Evolutionary conservation across 202 grass and related monocot genomes (phyloP), one percentile per base, ranked within the genome.

Genomic region (Dendrocalamus latiflorus): DNA sequence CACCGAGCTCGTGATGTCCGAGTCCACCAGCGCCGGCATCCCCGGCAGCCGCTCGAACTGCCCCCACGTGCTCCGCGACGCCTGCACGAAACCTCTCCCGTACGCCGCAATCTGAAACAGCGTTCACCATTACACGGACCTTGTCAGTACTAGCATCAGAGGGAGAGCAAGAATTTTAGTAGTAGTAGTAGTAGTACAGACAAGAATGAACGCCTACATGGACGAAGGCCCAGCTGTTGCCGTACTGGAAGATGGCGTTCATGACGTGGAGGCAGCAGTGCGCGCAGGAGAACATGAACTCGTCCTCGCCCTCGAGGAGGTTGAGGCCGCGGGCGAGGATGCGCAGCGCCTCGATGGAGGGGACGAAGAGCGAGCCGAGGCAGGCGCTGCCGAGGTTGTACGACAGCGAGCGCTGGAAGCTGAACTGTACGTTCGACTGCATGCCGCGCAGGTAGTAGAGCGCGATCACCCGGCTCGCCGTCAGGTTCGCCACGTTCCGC

Each of bases 281-380:
- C 0, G 96, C 93, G 70, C 93, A 99, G 44, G 96, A 99, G 91
- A 99, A 99, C 89, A 99, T 90, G 93, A 99, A 99, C 77, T 99
- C 96, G 61, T 99, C 96, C 87, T 99, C 96, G 14, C 96, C 96
- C 72, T 99, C 96, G 6, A 99, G 84, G 49, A 99, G 87, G 77
- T 99, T 99, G 44, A 99, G 93, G 18, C 91, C 93, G 33, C 96
- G 87, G 6, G 96, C 96, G 5, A 99, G 45, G 82, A 99, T 99
- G 58, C 96, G 89, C 17, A 96, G 89, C 7, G 91, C 87, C 87
- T 99, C 96, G 53, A 99, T 96, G 84, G 87, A 81, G 39, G 96
- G 96, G 24, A 99, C 93, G 77, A 99, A 88, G 16, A 99, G 86
- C 8, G 96, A 99, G 4, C 96, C 96, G 21, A 96, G 90, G 86